A percentile compares a stretch with the other conserved stretches of the same genome.
Evolutionary conservation across 1,139 yeast species (phyloP).

Genomic region (Torulaspora pretoriensis): DNA sequence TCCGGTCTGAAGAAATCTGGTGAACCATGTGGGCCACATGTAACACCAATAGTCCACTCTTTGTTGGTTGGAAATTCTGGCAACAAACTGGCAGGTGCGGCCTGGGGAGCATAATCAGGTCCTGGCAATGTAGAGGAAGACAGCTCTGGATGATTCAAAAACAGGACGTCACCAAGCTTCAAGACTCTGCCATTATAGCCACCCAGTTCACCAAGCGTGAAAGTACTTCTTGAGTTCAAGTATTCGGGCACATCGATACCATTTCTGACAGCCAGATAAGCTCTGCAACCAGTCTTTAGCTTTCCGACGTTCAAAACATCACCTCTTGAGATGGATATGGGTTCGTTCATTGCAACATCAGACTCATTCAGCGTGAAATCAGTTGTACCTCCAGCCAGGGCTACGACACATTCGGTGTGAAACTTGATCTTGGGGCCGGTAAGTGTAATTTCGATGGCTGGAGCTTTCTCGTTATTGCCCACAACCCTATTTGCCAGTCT

Average conservation of each 20-base stretch:
- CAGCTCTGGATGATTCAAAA: constrained; percentile 72
- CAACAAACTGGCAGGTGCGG: constrained; percentile 53
- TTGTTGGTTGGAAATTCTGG: constrained; percentile 51
- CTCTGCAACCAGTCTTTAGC: constrained; percentile 75
- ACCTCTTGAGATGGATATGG: constrained; percentile 66
- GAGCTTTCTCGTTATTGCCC: constrained; percentile 75
- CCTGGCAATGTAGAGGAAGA: constrained; percentile 65
- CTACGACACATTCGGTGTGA: constrained; percentile 72
- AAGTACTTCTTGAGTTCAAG: constrained; percentile 93
- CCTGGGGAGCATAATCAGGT: constrained; percentile 60
- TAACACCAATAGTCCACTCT: constrained; percentile 84
- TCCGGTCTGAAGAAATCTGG: constrained; percentile 89
- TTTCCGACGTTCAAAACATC: constrained; percentile 79
- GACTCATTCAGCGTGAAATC: constrained; percentile 62
- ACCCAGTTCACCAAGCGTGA: constrained; percentile 91
- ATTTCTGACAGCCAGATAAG: constrained; percentile 84
- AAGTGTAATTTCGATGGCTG: constrained; percentile 86
- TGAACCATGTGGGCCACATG: constrained; percentile 96
- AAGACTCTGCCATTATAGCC: constrained; percentile 91
- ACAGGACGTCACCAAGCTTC: constrained; percentile 87
- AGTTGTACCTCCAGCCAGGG: constrained; percentile 81
- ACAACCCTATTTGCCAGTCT: constrained; percentile 85
- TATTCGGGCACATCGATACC: constrained; percentile 94
- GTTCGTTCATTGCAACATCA: constrained; percentile 61
- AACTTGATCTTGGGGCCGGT: constrained; percentile 81